Evolutionary conservation across 139 green algal species (phyloP), one percentile per base, ranked within the genome.

Genomic region (Tetratostichococcus sp.): DNA sequence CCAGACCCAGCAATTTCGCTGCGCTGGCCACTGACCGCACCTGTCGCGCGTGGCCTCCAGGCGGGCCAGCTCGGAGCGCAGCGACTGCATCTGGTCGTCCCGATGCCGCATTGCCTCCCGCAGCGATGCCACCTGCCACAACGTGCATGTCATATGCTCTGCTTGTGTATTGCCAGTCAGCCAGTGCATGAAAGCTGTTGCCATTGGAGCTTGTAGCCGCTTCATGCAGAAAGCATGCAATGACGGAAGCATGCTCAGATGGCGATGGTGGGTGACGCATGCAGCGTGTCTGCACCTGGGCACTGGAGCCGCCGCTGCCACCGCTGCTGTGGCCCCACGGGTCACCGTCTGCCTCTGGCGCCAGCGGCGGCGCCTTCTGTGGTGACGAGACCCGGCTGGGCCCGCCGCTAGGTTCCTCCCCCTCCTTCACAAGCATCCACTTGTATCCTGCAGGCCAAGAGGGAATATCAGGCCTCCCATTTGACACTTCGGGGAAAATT

Each of bases 21-120:
- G n/a, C n/a, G n/a, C n/a, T n/a, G n/a, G n/a, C n/a, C n/a, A n/a
- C n/a, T n/a, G n/a, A n/a, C n/a, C n/a, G 33, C 30, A 79, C 71
- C 82, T 82, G 76, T 97, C 88, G 4, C 93, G 65, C 0, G 92
- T 96, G 4, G 74, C 74, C 84, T 97, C 89, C 59, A 97, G 79
- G 66, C 90, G 83, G 16, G 66, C 50, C 26, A 96, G 33, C 59
- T 84, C 77, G 57, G 70, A 80, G 78, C 92, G 84, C 43, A 93
- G 66, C 19, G 80, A 75, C 21, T 71, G 77, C 28, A 89, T 25
- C 82, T 92, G 87, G 6, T 81, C 82, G 23, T 82, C 77, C 66
- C 78, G 80, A n/a, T 80, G 75, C 0, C 77, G 59, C 77, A 91
- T 50, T 25, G 68, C 70, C 34, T 70, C 75, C 16, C 85, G 32